Evolutionary conservation across 306 rosid genomes (phyloP), one percentile per base, ranked within the genome.

Genomic region (Argentina anserina): DNA sequence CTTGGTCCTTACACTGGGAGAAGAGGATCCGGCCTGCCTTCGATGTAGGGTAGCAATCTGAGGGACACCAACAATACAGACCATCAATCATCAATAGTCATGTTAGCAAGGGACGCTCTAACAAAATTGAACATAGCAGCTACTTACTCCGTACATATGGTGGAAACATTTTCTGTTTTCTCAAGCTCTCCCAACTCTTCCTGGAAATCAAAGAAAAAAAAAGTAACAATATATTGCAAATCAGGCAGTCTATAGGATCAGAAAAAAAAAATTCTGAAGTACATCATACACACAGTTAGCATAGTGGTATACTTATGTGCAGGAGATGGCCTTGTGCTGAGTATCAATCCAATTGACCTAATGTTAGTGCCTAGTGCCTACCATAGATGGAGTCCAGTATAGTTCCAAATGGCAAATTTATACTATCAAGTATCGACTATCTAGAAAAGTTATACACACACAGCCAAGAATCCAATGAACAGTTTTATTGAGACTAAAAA

Each of bases 151-250:
- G 74, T 74, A 73, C 90, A 89, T 71, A 85, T 78, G 18, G 89
- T 79, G 23, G 97, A 91, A 73, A 86, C 85, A 49, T 84, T 85
- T 58, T 89, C 97, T 9, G 88, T 75, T 69, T 67, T 82, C 45
- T 86, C 90, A 8, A 91, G 88, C 84, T 88, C 92, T 59, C 79
- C 85, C 81, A 91, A 75, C 75, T 91, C 97, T 63, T 89, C 89
- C 97, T 91, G 90, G 40, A 72, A 26, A 74, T 34, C 47, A 59
- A 69, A 50, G 81, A 18, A 40, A 69, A 9, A n/a, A 40, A 41
- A 17, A n/a, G n/a, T n/a, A 71, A 72, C 65, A 31, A 31, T 36
- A 14, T 36, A 9, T 21, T 68, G 63, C 65, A 46, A 76, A 56
- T 39, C 26, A 29, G 8, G 39, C 21, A 58, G 70, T 28, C 39